phyloP scores from a whole-genome alignment of 176 grass and related monocot species.

The Stipa capillata region DNA sequence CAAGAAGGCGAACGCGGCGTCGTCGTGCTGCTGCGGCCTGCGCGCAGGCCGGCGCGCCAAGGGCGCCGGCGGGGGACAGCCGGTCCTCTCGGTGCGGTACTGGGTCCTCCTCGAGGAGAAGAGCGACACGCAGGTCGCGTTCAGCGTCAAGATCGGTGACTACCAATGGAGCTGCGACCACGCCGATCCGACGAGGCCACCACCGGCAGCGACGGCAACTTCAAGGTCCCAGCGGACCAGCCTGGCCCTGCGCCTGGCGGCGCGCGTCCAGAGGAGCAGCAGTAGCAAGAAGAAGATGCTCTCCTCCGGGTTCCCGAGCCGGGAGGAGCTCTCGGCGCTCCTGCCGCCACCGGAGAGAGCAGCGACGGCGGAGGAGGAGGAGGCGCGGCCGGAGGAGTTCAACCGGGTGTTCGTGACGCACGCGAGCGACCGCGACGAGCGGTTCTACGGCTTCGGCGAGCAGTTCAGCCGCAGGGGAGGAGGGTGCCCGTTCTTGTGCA shows the following conservation, averaged over 20 bases:
- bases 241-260: conserved; percentile 16
- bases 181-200: not conserved
- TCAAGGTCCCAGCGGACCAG: not conserved
- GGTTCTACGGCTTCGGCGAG: conserved; percentile 90
- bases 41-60: not conserved
- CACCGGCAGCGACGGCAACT: not conserved
- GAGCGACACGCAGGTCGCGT: conserved; percentile 51
- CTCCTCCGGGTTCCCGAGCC: not conserved
- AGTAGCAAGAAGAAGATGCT: conserved; percentile 17
- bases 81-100: conserved; percentile 45
- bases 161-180: conserved; percentile 42
- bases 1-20: conserved; percentile 11
- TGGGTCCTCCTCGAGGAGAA: conserved; percentile 72
- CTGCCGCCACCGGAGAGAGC: not conserved
- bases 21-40: not conserved
- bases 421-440: conserved; percentile 54
- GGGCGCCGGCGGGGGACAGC: not conserved
- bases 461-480: conserved; percentile 80
- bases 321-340: conserved; percentile 16
- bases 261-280: not conserved
- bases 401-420: conserved; percentile 71
- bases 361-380: not conserved
- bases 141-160: conserved; percentile 57
- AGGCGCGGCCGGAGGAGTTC: conserved; percentile 29
- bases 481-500: conserved; percentile 76